phyloP scores from a whole-genome alignment of 352 stramenopile species.

The Elongisporangium anandrum region DNA sequence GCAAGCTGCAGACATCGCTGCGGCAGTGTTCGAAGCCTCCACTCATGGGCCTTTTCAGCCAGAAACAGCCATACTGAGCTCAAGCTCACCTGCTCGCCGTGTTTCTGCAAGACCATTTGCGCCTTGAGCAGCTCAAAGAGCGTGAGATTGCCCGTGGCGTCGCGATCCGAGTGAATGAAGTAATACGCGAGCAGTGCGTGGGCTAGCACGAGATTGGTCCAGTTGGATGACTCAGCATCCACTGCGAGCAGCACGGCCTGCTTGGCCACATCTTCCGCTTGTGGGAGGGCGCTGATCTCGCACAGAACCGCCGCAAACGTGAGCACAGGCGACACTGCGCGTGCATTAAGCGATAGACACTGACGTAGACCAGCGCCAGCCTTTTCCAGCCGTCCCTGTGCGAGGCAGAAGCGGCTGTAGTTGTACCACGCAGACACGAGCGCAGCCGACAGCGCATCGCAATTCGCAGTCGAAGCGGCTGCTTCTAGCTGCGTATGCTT shows the following conservation, averaged over 20 bases:
- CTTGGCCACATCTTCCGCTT: constrained; percentile 39
- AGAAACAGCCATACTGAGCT: constrained; percentile 62
- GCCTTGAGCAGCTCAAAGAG: constrained; percentile 67
- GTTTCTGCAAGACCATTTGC: constrained; percentile 26
- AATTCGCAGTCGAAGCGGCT: constrained; percentile 5
- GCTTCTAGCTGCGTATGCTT: constrained; percentile 13
- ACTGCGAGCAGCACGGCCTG: constrained; percentile 23
- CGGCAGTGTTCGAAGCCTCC: constrained; percentile 33
- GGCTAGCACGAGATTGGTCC: constrained; percentile 23
- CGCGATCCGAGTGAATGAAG: constrained; percentile 36
- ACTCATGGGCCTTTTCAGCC: constrained; percentile 35
- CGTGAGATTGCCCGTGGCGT: constrained; percentile 55
- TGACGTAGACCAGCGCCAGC: constrained; percentile 49
- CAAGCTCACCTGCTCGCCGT: constrained; percentile 17
- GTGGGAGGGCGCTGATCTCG: constrained; percentile 45
- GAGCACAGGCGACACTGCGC: constrained; percentile 32
- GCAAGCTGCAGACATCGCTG: constrained; percentile 30
- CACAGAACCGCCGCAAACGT: constrained; percentile 54
- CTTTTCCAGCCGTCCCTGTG: constrained; percentile 40
- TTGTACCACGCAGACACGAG: constrained; percentile 51
- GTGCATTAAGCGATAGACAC: constrained; percentile 47
- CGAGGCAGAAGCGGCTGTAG: constrained; percentile 58
- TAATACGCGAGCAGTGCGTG: constrained; percentile 64
- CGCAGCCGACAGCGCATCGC: constrained; percentile 6
- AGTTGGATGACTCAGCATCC: constrained; percentile 10